Evolutionary conservation across 106 monocot genomes (phyloP).

Genomic region (Allium sativum): DNA sequence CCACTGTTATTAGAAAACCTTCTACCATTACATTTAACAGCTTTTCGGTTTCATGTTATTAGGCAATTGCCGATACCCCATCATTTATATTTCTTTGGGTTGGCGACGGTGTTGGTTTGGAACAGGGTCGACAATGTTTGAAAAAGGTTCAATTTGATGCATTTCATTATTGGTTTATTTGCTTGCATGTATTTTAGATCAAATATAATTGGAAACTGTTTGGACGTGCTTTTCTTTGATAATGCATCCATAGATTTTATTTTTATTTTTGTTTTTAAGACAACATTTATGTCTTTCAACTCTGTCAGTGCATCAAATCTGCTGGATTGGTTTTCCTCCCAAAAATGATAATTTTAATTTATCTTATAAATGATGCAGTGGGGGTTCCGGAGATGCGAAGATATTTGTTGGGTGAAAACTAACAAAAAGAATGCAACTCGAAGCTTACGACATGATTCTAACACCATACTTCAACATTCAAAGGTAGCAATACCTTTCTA

Average conservation of each 20-base stretch:
- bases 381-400: constrained; percentile 98
- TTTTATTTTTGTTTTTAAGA: too few relatives aligned
- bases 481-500: constrained; percentile 35
- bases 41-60: background rate
- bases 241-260: too few relatives aligned
- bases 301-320: too few relatives aligned
- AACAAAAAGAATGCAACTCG: constrained; percentile 86
- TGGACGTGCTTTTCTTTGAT: too few relatives aligned
- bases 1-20: background rate
- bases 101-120: constrained; percentile 94
- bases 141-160: constrained; percentile 57
- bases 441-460: constrained; percentile 86
- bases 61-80: constrained; percentile 98
- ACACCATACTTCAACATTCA: constrained; percentile 88
- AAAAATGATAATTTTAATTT: background rate
- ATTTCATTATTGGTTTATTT: too few relatives aligned
- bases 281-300: too few relatives aligned
- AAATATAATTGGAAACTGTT: too few relatives aligned
- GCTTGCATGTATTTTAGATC: too few relatives aligned
- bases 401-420: constrained; percentile 99
- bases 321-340: background rate
- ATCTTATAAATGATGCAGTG: constrained; percentile 38
- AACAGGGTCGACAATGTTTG: constrained; percentile 87
- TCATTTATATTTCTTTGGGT: constrained; percentile 99
- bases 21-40: too few relatives aligned